A percentile compares a stretch with the other conserved stretches of the same genome.
These are phyloP conservation scores for Trichoderma virens DNA, from an alignment of 495 filamentous ascomycete species.

Conservation along the genomic window DNA sequence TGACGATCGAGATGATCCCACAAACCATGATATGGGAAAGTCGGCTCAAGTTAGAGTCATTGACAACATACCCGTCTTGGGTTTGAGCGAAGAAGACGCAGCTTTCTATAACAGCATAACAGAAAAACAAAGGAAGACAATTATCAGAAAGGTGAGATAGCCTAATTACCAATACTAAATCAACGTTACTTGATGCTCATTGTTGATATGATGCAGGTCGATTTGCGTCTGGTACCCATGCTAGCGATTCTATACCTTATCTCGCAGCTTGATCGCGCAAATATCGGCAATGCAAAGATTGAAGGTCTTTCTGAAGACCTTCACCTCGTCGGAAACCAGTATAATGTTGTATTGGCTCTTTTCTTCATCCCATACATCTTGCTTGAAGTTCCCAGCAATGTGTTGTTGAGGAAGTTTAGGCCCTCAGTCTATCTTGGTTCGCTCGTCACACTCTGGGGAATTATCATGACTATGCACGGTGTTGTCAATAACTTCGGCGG, in stretches of 20 bases:
- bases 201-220: constrained; percentile 15
- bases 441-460: constrained; percentile 57
- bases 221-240: constrained; percentile 34
- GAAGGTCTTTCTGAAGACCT: constrained; percentile 55
- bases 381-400: constrained; percentile 55
- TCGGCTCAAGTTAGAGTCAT: not conserved
- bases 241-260: constrained; percentile 39
- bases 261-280: constrained; percentile 24
- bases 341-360: constrained; percentile 60
- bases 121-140: not conserved
- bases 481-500: constrained; percentile 49
- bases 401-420: constrained; percentile 60
- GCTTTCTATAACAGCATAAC: constrained; percentile 5
- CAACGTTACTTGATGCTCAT: not conserved
- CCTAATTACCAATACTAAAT: not conserved
- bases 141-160: not conserved
- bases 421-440: constrained; percentile 29
- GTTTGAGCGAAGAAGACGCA: constrained; percentile 6
- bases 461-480: constrained; percentile 59
- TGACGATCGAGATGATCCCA: not conserved
- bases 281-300: constrained; percentile 34
- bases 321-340: constrained; percentile 54
- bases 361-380: constrained; percentile 30
- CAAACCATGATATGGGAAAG: not conserved
- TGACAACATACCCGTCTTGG: constrained; percentile 2